Conservation (phyloP, 2,329 filamentous ascomycete species). For the Diaporthe helianthi region DNA sequence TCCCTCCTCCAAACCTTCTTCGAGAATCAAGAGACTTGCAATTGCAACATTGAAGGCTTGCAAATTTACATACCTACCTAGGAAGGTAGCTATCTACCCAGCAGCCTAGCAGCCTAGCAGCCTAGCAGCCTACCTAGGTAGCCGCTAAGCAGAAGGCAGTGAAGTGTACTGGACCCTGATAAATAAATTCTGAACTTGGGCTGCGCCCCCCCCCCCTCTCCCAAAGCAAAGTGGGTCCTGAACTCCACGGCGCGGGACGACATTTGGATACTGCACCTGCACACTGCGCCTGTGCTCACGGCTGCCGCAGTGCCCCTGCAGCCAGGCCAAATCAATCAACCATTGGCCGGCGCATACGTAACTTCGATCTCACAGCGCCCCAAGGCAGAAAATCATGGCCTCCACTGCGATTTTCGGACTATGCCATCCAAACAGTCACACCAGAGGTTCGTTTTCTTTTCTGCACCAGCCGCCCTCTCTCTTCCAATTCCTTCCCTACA, state of each 20-base stretch:
- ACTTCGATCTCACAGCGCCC: conserved; percentile 5
- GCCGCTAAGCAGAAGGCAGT: background rate
- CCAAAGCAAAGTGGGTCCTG: conserved; percentile 9
- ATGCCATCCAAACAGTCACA: conserved; percentile 27
- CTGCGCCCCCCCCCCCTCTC: background rate
- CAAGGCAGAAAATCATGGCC: conserved; percentile 27
- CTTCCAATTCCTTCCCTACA: conserved; percentile 3
- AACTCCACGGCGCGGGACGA: background rate
- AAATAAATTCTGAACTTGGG: conserved; percentile 11
- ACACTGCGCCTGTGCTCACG: background rate
- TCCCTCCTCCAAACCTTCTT: background rate
- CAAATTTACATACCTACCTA: background rate
- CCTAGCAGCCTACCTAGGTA: background rate
- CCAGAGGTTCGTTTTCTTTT: conserved; percentile 27
- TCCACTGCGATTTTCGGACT: conserved; percentile 33
- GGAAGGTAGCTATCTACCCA: no score
- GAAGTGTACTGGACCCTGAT: conserved; percentile 15
- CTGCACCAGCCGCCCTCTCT: background rate
- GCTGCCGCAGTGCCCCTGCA: conserved; percentile 3
- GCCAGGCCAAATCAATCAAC: background rate
- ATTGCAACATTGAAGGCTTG: no score
- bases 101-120: background rate
- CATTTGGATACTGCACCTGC: conserved; percentile 10
- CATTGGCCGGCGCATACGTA: conserved; percentile 31
- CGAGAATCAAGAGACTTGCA: background rate